These are phyloP conservation scores for Talaromyces sp. DNA, from an alignment of 2,329 filamentous ascomycete species.

Conservation along the genomic window DNA sequence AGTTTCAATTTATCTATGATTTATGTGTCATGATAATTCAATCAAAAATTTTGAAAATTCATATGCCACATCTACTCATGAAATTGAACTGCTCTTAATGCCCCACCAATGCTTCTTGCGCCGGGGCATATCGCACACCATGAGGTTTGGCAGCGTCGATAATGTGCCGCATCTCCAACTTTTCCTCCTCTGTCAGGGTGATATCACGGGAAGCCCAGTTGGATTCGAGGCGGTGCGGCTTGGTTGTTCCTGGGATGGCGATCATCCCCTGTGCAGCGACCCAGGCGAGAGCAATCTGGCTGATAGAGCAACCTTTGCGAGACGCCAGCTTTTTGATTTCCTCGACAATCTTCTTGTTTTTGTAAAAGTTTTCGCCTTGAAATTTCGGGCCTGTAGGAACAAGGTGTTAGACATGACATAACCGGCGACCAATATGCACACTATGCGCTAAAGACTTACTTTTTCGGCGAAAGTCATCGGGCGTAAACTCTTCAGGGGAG, in stretches of 20 bases:
- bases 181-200: conserved; percentile 42
- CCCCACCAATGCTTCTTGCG: conserved; percentile 28
- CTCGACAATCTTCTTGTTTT: conserved; percentile 47
- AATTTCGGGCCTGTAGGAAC: conserved; percentile 28
- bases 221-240: conserved; percentile 42
- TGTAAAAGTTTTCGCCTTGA: conserved; percentile 52
- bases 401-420: not conserved
- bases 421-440: not conserved
- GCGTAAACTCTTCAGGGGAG: conserved; percentile 51
- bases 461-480: conserved; percentile 45
- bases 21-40: no score
- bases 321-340: conserved; percentile 46
- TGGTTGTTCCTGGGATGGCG: conserved; percentile 52
- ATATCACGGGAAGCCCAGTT: conserved; percentile 45
- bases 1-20: no score
- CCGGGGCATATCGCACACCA: conserved; percentile 38
- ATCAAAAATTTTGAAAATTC: no score
- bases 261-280: conserved; percentile 48
- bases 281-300: conserved; percentile 47
- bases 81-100: conserved; percentile 15
- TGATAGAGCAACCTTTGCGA: conserved; percentile 35
- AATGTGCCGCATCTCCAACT: conserved; percentile 43
- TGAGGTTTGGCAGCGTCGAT: conserved; percentile 43
- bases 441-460: conserved; percentile 19
- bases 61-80: no score